Base-by-base conservation (phyloP, 352 stramenopile species). In the Globisporangium okanoganense region DNA sequence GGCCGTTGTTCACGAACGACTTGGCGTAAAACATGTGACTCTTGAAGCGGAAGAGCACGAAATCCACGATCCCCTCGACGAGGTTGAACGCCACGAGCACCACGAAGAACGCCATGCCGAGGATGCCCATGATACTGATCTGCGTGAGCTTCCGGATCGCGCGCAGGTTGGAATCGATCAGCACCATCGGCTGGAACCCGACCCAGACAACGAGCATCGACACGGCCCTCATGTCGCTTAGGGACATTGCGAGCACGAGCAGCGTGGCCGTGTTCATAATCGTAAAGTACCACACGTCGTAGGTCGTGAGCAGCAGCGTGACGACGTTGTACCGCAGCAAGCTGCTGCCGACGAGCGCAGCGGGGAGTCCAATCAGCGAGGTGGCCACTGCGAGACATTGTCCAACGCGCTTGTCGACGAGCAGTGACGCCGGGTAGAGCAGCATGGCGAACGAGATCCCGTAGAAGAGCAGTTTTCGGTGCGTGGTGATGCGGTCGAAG, bases 231-330 rank as follows among this genome's bases (percentile, higher is more conserved):
- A 66, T 20, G 25, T 70, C 64, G 16, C 58, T 4, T 4, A 66
- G 45, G 58, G 59, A 41, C 14, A 55, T 41, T 0, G 20, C 64
- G 0, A 70, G 49, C 6, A 66, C 47, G 5, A 55, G 18, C 10
- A 56, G 31, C 5, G 55, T 55, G 2, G 56, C 6, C 0, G 56
- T 65, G 50, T 56, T 62, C 50, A 58, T 59, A 27, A 62, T 27
- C 4, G 58, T 62, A 14, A 53, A 60, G 45, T 65, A 68, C 61
- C 65, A 65, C 27, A 65, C 27, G 31, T 68, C 61, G 56, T 63
- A 69, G 9, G 65, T 63, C 13, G 60, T 14, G 7, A 65, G 29
- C 36, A 68, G 29, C 7, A 72, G 48, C 2, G 14, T 24, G 8
- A 68, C 51, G n/a, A 69, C 38, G 13, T 72, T 58, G 22, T 49